Conservation (phyloP, 2,329 filamentous ascomycete genomes). For the Pseudogymnoascus sp. region DNA sequence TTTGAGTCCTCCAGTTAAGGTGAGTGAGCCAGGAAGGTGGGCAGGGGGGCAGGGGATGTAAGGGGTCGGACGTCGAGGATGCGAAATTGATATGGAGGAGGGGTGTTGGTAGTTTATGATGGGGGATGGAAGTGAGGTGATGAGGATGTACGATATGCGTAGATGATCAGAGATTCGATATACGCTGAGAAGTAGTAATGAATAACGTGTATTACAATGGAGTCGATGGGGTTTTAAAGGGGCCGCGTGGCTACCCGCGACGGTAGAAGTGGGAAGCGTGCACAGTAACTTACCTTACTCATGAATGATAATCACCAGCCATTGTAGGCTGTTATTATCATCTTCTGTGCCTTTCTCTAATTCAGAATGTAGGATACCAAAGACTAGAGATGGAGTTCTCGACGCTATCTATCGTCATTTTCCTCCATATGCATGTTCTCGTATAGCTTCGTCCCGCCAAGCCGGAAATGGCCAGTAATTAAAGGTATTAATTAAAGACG, state of each 20-base stretch:
- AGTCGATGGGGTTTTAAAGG: background rate
- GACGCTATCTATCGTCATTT: background rate
- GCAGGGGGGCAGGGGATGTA: background rate
- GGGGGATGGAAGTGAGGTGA: background rate
- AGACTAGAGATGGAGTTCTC: background rate
- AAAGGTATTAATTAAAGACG: background rate
- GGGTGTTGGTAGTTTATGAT: background rate
- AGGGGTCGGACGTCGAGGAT: background rate
- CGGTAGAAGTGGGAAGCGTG: background rate
- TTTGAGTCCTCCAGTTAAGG: constrained; percentile 53
- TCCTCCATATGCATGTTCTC: background rate
- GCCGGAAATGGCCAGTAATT: constrained; percentile 5
- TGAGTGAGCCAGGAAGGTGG: constrained; percentile 1
- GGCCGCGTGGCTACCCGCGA: background rate
- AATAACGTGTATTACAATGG: background rate
- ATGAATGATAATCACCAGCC: background rate
- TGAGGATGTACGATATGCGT: constrained; percentile 4
- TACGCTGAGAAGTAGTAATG: background rate
- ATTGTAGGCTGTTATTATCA: background rate
- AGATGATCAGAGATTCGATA: constrained; percentile 1
- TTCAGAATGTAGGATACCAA: too few relatives aligned
- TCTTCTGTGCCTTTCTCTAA: background rate
- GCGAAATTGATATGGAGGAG: background rate
- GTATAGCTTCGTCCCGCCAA: background rate
- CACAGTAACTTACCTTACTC: background rate